Evolutionary conservation across 805 yeast species (phyloP), one percentile per base, ranked within the genome.

Genomic region (Saturnispora sanitii): DNA sequence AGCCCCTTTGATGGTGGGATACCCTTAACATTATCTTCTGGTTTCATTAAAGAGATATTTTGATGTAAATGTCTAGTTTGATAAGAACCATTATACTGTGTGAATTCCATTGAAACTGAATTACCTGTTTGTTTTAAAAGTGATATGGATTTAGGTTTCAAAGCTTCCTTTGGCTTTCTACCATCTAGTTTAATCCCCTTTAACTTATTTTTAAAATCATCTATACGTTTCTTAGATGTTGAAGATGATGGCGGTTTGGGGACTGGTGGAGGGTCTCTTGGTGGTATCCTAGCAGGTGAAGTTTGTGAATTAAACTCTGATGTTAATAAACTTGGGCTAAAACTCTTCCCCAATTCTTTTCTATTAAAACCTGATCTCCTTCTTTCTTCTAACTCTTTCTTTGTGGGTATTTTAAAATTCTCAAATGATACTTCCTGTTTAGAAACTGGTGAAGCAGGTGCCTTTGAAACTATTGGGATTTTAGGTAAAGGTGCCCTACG

Each of bases 151-250:
- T 11, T 23, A 11, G 6, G 6, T 7, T 7, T 6, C 11, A 7
- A 7, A 7, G 26, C 11, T 23, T 23, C 26, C 15, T 18, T 32
- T 7, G 28, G 18, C 8, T 16, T 29, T 16, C 16, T 29, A 37
- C 20, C 11, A 27, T 28, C 33, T 15, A 33, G 21, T 42, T 22
- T 46, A 40, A 43, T 41, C 23, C 36, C 40, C 30, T 45, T 51
- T 11, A 55, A 32, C 31, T 51, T 55, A 20, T 45, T 50, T 18
- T 55, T 52, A 18, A 56, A 47, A 13, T 38, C 48, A 3, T 50
- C 57, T 16, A 55, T 39, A 33, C 43, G 50, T 35, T 45, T 53
- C 3, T 37, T 35, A 16, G 49, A 46, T 2, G 43, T 41, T 5
- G 36, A 38, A 2, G 51, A 43, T 2, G 50, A 39, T 15, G 43